A percentile compares a stretch with the other conserved stretches of the same genome.
Conservation (phyloP, 2,329 filamentous ascomycete genomes). For the Colletotrichum gigasporum region DNA sequence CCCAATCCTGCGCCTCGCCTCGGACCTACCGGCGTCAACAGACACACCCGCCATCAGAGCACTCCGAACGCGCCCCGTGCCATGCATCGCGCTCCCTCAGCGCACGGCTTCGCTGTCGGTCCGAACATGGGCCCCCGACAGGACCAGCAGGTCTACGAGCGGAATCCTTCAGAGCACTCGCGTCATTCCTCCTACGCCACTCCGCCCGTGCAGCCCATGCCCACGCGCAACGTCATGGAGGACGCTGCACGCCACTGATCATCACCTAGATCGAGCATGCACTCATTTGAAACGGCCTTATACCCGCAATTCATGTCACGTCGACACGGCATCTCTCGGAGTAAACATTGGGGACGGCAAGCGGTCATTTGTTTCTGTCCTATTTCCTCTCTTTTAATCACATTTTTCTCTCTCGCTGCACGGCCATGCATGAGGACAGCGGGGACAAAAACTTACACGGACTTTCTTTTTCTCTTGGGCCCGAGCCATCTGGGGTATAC, state of each 20-base stretch:
- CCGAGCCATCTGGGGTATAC: slow-evolving; percentile 8
- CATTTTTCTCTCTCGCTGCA: slow-evolving; percentile 22
- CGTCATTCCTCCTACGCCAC: slow-evolving; percentile 15
- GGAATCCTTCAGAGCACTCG: slow-evolving; percentile 14
- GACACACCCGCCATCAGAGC: slow-evolving; percentile 43
- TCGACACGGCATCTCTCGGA: slow-evolving; percentile 27
- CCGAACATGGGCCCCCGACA: slow-evolving; percentile 23
- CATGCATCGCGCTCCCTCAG: slow-evolving; percentile 28
- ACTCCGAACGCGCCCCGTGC: slow-evolving; percentile 35
- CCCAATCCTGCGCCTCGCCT: slow-evolving; percentile 7
- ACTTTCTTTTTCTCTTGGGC: slow-evolving; percentile 23
- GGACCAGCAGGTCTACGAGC: slow-evolving; percentile 30
- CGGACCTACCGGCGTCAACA: slow-evolving; percentile 17
- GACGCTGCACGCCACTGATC: slow-evolving; percentile 25
- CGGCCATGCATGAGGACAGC: slow-evolving; percentile 21
- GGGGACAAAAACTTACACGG: slow-evolving; percentile 8
- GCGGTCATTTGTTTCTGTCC: slow-evolving; percentile 30
- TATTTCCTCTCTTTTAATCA: slow-evolving; percentile 7
- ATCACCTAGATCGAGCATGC: slow-evolving; percentile 19
- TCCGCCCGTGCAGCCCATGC: slow-evolving; percentile 16
- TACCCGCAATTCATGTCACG: slow-evolving; percentile 21
- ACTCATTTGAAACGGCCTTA: slow-evolving; percentile 28
- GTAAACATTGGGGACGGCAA: slow-evolving; percentile 30
- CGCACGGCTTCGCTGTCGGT: slow-evolving; percentile 29
- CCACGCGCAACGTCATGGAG: slow-evolving; percentile 23